A percentile compares a stretch with the other conserved stretches of the same genome.
phyloP scores from a whole-genome alignment of 1,284 basidiomycete genomes.

The Ustilago esculenta region DNA sequence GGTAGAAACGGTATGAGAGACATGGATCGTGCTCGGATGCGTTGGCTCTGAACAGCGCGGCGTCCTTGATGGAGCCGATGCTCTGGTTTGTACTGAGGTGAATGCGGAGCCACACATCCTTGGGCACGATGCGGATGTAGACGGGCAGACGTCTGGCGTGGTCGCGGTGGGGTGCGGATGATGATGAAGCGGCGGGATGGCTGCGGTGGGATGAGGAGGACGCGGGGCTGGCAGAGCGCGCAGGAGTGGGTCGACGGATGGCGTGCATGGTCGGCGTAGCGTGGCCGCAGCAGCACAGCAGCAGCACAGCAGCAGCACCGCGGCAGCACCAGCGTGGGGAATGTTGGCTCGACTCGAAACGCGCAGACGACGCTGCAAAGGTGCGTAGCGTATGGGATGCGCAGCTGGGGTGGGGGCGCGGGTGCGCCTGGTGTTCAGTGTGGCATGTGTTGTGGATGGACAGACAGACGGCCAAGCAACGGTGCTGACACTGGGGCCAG shows the following conservation, averaged over 20 bases:
- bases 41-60: constrained; percentile 25
- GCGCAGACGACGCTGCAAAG: no score
- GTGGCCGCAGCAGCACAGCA: no score
- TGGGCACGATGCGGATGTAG: constrained; percentile 56
- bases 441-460: not conserved
- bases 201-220: constrained; percentile 20
- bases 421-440: not conserved
- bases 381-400: not conserved
- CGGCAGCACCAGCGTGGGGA: no score
- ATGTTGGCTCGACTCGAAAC: no score
- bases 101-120: constrained; percentile 54
- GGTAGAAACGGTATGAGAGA: constrained; percentile 38
- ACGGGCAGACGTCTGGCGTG: constrained; percentile 25
- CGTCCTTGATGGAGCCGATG: constrained; percentile 51
- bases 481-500: no score
- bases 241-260: not conserved
- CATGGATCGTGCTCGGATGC: constrained; percentile 45
- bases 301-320: no score
- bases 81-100: constrained; percentile 44
- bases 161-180: not conserved
- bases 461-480: not conserved
- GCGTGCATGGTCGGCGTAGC: no score
- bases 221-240: constrained; percentile 19
- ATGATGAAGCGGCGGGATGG: constrained; percentile 1
- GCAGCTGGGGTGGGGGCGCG: constrained; percentile 1